A percentile compares a stretch with the other conserved stretches of the same genome.
phyloP scores from a whole-genome alignment of 805 yeast genomes.

The Metschnikowia aberdeeniae region DNA sequence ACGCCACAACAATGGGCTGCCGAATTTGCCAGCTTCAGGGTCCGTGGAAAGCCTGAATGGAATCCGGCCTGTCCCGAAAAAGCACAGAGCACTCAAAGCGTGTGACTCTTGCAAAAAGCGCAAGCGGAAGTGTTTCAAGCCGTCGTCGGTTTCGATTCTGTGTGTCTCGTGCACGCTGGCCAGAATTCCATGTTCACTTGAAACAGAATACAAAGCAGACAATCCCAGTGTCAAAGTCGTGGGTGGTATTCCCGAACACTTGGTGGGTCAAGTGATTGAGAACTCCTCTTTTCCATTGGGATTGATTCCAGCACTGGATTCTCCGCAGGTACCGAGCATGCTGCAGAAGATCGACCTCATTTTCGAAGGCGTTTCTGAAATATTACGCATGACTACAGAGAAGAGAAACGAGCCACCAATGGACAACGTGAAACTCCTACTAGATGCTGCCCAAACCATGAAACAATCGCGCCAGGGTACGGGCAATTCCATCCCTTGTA shows the following conservation, averaged over 20 bases:
- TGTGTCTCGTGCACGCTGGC: conserved; percentile 60
- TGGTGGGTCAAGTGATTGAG: conserved; percentile 8
- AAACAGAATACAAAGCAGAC: conserved; percentile 12
- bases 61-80: conserved; percentile 1
- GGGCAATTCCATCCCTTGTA: neutral
- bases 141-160: conserved; percentile 39
- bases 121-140: conserved; percentile 60
- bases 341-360: conserved; percentile 27
- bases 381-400: conserved; percentile 17
- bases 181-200: conserved; percentile 51
- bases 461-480: conserved; percentile 7
- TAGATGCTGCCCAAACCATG: conserved; percentile 28
- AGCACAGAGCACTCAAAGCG: conserved; percentile 45
- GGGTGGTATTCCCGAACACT: conserved; percentile 16
- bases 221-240: conserved; percentile 15
- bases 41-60: neutral
- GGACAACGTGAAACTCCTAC: conserved; percentile 23
- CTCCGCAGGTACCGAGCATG: neutral
- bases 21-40: too few relatives aligned
- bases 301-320: conserved; percentile 7
- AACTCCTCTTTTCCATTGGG: conserved; percentile 9
- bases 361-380: conserved; percentile 33
- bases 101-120: conserved; percentile 53
- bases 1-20: too few relatives aligned
- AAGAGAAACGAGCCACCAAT: conserved; percentile 4